Evolutionary conservation across 768 basidiomycete genomes (phyloP).

Genomic region (Pulveroboletus sp.): DNA sequence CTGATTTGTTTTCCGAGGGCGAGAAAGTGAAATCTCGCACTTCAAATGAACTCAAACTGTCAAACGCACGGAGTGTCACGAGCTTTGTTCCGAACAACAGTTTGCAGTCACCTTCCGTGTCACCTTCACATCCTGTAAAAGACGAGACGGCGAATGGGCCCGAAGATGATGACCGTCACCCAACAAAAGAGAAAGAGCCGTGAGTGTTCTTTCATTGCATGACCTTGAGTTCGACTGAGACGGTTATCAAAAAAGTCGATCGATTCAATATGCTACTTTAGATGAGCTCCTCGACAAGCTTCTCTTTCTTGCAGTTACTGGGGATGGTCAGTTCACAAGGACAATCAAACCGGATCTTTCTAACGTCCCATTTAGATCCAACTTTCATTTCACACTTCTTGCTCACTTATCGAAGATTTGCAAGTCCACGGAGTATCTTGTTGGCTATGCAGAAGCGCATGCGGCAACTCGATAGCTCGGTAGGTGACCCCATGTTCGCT

Average conservation of each 20-base stretch:
- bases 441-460: conserved; percentile 86
- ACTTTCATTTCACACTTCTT: conserved; percentile 77
- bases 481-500: conserved; percentile 80
- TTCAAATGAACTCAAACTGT: conserved; percentile 27
- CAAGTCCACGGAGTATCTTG: conserved; percentile 73
- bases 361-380: conserved; percentile 48
- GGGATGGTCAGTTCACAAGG: conserved; percentile 55
- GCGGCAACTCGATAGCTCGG: conserved; percentile 67
- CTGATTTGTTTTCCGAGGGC: conserved; percentile 43
- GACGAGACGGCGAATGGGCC: conserved; percentile 15
- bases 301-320: conserved; percentile 77
- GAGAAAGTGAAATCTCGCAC: conserved; percentile 35
- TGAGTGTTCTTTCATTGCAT: conserved; percentile 31
- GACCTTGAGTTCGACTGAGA: conserved; percentile 10
- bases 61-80: conserved; percentile 27
- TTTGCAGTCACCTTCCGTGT: conserved; percentile 16
- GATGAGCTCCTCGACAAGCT: conserved; percentile 82
- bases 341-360: conserved; percentile 7
- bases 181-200: conserved; percentile 47
- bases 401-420: conserved; percentile 79
- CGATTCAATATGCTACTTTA: conserved; percentile 68
- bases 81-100: conserved; percentile 23
- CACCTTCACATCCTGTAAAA: conserved; percentile 12
- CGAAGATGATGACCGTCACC: conserved; percentile 24
- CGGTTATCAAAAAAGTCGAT: conserved; percentile 37